Conservation (phyloP, 1,284 basidiomycete genomes). For the Ceratobasidium sp. region DNA sequence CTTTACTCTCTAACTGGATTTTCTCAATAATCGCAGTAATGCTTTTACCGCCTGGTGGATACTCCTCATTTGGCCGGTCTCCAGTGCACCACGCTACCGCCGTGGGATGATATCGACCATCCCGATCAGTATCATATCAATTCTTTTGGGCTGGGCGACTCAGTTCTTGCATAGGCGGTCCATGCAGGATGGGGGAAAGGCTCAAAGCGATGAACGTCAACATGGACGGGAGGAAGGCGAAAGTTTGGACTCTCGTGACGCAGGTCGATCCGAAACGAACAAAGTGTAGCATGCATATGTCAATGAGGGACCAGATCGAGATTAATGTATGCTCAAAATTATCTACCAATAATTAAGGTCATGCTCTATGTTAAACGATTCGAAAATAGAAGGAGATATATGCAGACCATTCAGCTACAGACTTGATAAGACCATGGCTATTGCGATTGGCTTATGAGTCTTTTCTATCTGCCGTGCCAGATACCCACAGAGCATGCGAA, state of each 20-base stretch:
- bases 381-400: too few species aligned
- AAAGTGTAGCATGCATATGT: too few species aligned
- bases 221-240: neutral
- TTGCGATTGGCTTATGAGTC: too few species aligned
- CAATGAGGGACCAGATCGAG: too few species aligned
- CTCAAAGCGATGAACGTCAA: neutral
- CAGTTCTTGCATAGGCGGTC: neutral
- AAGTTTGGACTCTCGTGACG: neutral
- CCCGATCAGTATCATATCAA: conserved; percentile 18
- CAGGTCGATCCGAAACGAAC: neutral
- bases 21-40: neutral
- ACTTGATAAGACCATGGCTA: too few species aligned
- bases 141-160: conserved; percentile 15
- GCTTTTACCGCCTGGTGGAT: conserved; percentile 31
- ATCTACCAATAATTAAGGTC: too few species aligned
- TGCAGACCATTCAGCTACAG: too few species aligned
- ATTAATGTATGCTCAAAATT: too few species aligned
- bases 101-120: conserved; percentile 36
- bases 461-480: too few species aligned
- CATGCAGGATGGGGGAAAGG: neutral
- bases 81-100: conserved; percentile 32
- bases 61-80: conserved; percentile 25
- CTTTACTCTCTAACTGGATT: neutral
- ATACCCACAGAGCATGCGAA: too few species aligned
- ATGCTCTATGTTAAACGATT: too few species aligned